Evolutionary conservation across 768 basidiomycete genomes (phyloP).

Genomic region (Royoungia palumana): DNA sequence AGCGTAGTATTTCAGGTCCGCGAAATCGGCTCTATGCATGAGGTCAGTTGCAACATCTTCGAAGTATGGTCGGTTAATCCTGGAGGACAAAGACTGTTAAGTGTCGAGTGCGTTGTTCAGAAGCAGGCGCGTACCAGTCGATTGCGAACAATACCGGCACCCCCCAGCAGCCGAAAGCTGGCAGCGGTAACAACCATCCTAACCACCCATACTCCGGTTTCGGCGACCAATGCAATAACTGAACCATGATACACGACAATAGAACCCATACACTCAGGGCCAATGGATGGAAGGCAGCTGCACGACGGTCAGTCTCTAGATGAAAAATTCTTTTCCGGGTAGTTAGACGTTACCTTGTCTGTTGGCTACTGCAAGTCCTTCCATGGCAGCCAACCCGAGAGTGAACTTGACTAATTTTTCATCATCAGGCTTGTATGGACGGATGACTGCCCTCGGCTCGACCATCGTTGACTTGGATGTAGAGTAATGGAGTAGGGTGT

Average conservation of each 20-base stretch:
- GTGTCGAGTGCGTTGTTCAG: neutral
- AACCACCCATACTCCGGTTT: conserved; percentile 38
- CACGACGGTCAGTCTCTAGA: neutral
- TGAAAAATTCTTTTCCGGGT: neutral
- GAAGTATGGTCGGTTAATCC: conserved; percentile 69
- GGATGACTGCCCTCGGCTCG: conserved; percentile 47
- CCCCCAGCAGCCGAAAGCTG: conserved; percentile 60
- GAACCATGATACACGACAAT: conserved; percentile 55
- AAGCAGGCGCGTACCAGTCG: conserved; percentile 55
- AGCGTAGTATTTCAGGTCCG: conserved; percentile 55
- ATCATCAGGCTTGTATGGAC: conserved; percentile 49
- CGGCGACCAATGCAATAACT: conserved; percentile 70
- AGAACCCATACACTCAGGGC: conserved; percentile 59
- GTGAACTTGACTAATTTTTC: conserved; percentile 60
- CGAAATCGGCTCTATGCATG: conserved; percentile 56
- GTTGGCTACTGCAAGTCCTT: conserved; percentile 66
- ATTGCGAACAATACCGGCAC: conserved; percentile 62
- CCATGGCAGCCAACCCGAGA: conserved; percentile 64
- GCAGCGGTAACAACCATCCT: conserved; percentile 58
- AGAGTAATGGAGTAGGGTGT: neutral
- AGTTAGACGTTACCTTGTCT: conserved; percentile 40
- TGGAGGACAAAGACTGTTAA: conserved; percentile 23
- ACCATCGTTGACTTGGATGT: conserved; percentile 33
- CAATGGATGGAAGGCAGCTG: conserved; percentile 59
- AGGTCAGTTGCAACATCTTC: conserved; percentile 51